A percentile compares a stretch with the other conserved stretches of the same genome.
Conservation (phyloP, 768 basidiomycete genomes). For the Boletus tylopilopsis region DNA sequence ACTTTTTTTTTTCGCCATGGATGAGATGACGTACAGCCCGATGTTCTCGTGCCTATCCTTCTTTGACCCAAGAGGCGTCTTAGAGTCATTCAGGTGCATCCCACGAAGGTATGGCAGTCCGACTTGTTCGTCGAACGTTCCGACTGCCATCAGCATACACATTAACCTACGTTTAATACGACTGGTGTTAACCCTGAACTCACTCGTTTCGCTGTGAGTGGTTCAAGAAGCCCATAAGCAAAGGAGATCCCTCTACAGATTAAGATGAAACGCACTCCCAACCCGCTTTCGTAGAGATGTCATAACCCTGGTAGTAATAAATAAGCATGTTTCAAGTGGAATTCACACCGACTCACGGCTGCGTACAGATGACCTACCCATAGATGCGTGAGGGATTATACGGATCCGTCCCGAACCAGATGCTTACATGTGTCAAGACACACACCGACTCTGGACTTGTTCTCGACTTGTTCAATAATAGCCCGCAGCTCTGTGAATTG, state of each 20-base stretch:
- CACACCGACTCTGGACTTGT: constrained; percentile 74
- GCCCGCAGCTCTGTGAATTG: constrained; percentile 61
- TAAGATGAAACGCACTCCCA: constrained; percentile 54
- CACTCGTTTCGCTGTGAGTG: constrained; percentile 23
- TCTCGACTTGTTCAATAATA: constrained; percentile 67
- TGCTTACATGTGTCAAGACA: constrained; percentile 80
- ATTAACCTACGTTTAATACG: background rate
- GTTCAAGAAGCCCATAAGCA: background rate
- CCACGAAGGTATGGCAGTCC: constrained; percentile 73
- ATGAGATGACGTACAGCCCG: constrained; percentile 54
- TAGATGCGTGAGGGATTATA: background rate
- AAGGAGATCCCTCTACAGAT: background rate
- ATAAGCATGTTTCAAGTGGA: constrained; percentile 6
- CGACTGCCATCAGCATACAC: constrained; percentile 47
- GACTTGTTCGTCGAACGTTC: constrained; percentile 61
- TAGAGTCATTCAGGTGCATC: constrained; percentile 87
- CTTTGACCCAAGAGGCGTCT: constrained; percentile 56
- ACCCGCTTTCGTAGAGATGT: constrained; percentile 66
- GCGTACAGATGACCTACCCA: constrained; percentile 69
- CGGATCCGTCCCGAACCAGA: background rate
- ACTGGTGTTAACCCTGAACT: constrained; percentile 2
- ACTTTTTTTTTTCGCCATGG: no score
- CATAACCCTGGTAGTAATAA: constrained; percentile 60
- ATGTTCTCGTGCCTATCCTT: constrained; percentile 85
- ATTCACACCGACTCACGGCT: constrained; percentile 52